These are phyloP conservation scores for Vigna unguiculata DNA, from an alignment of 306 rosid genomes.

Conservation along the genomic window DNA sequence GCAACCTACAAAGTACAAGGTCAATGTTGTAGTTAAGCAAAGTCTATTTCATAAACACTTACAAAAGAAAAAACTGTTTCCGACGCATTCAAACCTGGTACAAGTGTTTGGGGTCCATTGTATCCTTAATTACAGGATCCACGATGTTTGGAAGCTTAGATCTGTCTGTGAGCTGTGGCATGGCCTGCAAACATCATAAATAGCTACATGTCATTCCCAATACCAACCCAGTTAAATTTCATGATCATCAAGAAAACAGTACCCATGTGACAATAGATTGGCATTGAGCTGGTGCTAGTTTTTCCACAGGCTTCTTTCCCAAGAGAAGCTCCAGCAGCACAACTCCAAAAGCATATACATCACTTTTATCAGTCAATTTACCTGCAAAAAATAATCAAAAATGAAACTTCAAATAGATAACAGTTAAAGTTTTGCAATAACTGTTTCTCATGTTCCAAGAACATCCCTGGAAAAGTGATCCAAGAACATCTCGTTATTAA, in stretches of 20 bases:
- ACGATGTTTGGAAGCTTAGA: conserved; percentile 91
- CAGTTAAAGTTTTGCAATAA: neutral
- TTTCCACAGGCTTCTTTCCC: conserved; percentile 93
- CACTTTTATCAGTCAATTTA: conserved; percentile 97
- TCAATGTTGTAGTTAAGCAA: neutral
- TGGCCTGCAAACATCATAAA: conserved; percentile 72
- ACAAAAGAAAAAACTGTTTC: neutral
- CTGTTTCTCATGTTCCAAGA: conserved; percentile 23
- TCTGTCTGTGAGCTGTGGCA: conserved; percentile 98
- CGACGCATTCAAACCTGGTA: conserved; percentile 73
- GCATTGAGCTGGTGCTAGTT: conserved; percentile 86
- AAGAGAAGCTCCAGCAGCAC: conserved; percentile 95
- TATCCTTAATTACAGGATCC: conserved; percentile 81
- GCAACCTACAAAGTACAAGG: conserved; percentile 71
- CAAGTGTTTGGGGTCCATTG: conserved; percentile 91
- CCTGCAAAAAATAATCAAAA: conserved; percentile 54
- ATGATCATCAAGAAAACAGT: conserved; percentile 42
- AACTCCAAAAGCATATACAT: conserved; percentile 93
- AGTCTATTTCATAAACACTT: too few relatives aligned
- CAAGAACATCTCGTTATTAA: neutral
- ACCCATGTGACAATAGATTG: conserved; percentile 99
- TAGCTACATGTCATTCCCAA: conserved; percentile 25
- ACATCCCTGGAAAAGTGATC: conserved; percentile 12
- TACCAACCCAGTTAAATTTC: conserved; percentile 13
- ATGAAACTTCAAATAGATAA: neutral